phyloP scores from a whole-genome alignment of 2,329 filamentous ascomycete genomes.

The Aspergillus arachidicola region DNA sequence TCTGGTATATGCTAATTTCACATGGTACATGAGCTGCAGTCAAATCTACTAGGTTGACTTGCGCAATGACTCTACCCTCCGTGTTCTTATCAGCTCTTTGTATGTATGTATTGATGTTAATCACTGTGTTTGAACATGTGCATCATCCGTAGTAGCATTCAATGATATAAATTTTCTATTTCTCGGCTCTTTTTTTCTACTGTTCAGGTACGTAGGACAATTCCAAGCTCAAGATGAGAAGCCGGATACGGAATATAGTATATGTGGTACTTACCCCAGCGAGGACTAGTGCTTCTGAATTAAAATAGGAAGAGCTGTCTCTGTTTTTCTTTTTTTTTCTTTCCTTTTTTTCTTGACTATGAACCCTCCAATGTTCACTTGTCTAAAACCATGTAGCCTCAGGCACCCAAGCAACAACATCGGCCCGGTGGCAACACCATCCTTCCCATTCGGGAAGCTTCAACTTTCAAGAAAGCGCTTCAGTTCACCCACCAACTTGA shows the following conservation, averaged over 20 bases:
- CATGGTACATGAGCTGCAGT: constrained; percentile 21
- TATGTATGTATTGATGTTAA: constrained; percentile 24
- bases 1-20: constrained; percentile 25
- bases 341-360: neutral
- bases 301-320: neutral
- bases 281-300: neutral
- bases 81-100: constrained; percentile 16
- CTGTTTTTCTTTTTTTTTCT: neutral
- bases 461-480: neutral
- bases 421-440: constrained; percentile 9
- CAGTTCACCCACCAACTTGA: neutral
- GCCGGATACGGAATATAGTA: too few relatives aligned
- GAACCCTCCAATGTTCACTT: neutral
- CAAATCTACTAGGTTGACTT: constrained; percentile 1
- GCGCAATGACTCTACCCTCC: constrained; percentile 1
- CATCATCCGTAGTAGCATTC: neutral
- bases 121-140: constrained; percentile 4
- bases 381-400: constrained; percentile 4
- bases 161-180: neutral
- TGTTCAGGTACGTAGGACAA: too few relatives aligned
- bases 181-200: neutral
- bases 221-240: too few relatives aligned
- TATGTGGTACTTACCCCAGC: neutral
- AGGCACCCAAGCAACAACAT: constrained; percentile 7
- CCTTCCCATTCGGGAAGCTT: constrained; percentile 11